Percentiles rank a stretch among this genome's conserved stretches.
phyloP scores from a whole-genome alignment of 1,284 basidiomycete species.

The Cutaneotrichosporon curvatum region DNA sequence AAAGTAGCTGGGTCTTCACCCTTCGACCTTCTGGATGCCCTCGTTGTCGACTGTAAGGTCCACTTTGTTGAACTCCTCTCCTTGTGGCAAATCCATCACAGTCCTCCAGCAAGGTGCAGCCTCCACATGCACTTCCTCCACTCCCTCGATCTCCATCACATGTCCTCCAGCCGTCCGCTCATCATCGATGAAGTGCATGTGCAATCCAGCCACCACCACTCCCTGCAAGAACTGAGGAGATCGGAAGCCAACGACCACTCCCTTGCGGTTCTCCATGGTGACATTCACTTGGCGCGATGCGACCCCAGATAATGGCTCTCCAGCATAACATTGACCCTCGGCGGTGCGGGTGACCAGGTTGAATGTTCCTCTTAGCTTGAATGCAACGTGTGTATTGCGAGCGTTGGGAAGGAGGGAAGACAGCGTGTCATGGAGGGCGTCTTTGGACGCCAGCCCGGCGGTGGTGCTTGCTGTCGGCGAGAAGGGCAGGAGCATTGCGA shows the following conservation, averaged over 20 bases:
- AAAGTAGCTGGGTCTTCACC: no score
- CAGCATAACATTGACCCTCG: slow-evolving; percentile 10
- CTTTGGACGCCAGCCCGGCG: slow-evolving; percentile 1
- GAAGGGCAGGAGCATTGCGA: slow-evolving; percentile 13
- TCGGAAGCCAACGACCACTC: slow-evolving; percentile 14
- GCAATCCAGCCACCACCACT: slow-evolving; percentile 12
- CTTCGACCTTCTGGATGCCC: slow-evolving; percentile 11
- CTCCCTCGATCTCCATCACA: slow-evolving; percentile 14
- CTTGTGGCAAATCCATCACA: slow-evolving; percentile 8
- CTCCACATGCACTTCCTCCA: slow-evolving; percentile 11
- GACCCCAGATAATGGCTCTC: slow-evolving; percentile 11
- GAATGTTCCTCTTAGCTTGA: slow-evolving; percentile 14
- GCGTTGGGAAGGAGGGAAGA: slow-evolving; percentile 3
- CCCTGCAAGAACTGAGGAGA: slow-evolving; percentile 11
- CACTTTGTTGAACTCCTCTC: slow-evolving; percentile 12
- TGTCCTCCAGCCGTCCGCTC: slow-evolving; percentile 10
- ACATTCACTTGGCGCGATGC: slow-evolving; percentile 5
- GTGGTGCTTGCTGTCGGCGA: background rate
- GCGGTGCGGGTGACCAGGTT: slow-evolving; percentile 11
- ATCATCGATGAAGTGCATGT: slow-evolving; percentile 17
- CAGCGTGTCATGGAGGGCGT: slow-evolving; percentile 6
- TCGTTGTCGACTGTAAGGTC: slow-evolving; percentile 6
- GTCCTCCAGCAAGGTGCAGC: slow-evolving; percentile 7
- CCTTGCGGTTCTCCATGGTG: slow-evolving; percentile 2
- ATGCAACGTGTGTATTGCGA: slow-evolving; percentile 11